Evolutionary conservation across 169 alveolate species (phyloP).

Genomic region (Cryptosporidium felis): DNA sequence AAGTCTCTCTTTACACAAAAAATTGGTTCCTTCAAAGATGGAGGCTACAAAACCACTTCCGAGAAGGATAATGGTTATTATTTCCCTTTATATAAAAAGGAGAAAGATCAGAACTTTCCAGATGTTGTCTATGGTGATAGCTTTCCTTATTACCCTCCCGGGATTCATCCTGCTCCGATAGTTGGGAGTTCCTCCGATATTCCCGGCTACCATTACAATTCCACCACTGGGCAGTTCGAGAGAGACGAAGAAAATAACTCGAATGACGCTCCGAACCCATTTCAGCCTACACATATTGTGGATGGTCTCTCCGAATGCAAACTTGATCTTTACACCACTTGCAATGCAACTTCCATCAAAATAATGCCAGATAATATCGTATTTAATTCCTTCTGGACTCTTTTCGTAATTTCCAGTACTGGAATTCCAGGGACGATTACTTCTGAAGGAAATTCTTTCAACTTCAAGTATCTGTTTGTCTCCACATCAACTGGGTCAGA

Average conservation of each 20-base stretch:
- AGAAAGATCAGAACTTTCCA: not conserved
- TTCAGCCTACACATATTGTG: not conserved
- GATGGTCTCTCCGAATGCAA: not conserved
- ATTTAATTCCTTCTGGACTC: not conserved
- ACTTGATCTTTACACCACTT: not conserved
- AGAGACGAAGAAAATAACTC: not conserved
- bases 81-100: too few relatives aligned
- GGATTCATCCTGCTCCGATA: conserved; percentile 15
- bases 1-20: not conserved
- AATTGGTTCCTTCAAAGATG: not conserved
- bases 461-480: not conserved
- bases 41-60: not conserved
- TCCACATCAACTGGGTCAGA: not conserved
- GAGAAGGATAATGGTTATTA: not conserved
- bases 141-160: conserved; percentile 1
- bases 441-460: too few relatives aligned
- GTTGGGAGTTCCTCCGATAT: not conserved
- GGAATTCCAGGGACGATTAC: too few relatives aligned
- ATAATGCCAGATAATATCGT: not conserved
- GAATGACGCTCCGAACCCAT: not conserved
- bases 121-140: conserved; percentile 3
- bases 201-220: not conserved
- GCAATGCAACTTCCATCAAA: not conserved
- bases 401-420: not conserved
- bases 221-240: conserved; percentile 12